phyloP scores from a whole-genome alignment of 495 filamentous ascomycete genomes.

The Trichoderma gamsii region DNA sequence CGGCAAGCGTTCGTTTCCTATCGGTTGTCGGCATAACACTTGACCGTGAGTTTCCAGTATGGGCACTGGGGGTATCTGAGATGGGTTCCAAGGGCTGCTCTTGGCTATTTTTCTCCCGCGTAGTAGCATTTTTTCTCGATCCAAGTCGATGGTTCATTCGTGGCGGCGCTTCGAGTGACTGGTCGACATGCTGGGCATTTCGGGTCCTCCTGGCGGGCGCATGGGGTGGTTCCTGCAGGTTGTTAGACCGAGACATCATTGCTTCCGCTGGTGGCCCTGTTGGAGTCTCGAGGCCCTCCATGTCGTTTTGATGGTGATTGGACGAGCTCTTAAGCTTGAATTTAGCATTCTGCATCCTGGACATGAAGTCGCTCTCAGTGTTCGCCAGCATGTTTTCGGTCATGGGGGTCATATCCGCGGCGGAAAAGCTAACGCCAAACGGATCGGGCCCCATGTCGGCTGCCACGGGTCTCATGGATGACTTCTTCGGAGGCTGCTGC shows the following conservation, averaged over 20 bases:
- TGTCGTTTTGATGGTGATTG: constrained; percentile 20
- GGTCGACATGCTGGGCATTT: constrained; percentile 49
- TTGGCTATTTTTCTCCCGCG: constrained; percentile 31
- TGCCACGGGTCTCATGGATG: constrained; percentile 27
- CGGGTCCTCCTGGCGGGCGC: constrained; percentile 60
- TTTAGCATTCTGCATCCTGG: constrained; percentile 34
- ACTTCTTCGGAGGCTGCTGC: constrained; percentile 30
- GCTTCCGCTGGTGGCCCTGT: constrained; percentile 27
- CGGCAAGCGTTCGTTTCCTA: constrained; percentile 81
- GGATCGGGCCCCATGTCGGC: constrained; percentile 35
- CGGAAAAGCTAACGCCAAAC: constrained; percentile 26
- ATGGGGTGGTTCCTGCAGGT: constrained; percentile 53
- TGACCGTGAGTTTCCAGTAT: not conserved
- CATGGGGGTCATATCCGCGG: constrained; percentile 26
- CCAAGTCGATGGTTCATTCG: constrained; percentile 53
- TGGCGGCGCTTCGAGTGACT: constrained; percentile 53
- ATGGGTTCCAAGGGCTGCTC: constrained; percentile 22
- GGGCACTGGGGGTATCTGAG: constrained; percentile 9
- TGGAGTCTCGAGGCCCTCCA: constrained; percentile 39
- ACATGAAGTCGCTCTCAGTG: constrained; percentile 36
- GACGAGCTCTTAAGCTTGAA: constrained; percentile 27
- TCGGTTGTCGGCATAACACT: constrained; percentile 39
- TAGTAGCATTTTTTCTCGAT: constrained; percentile 47
- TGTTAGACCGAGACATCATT: constrained; percentile 29
- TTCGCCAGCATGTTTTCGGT: constrained; percentile 29